Percentiles rank a stretch among this genome's conserved stretches.
Evolutionary conservation across 805 yeast species (phyloP).

Genomic region (Barnettozyma wickerhamii): DNA sequence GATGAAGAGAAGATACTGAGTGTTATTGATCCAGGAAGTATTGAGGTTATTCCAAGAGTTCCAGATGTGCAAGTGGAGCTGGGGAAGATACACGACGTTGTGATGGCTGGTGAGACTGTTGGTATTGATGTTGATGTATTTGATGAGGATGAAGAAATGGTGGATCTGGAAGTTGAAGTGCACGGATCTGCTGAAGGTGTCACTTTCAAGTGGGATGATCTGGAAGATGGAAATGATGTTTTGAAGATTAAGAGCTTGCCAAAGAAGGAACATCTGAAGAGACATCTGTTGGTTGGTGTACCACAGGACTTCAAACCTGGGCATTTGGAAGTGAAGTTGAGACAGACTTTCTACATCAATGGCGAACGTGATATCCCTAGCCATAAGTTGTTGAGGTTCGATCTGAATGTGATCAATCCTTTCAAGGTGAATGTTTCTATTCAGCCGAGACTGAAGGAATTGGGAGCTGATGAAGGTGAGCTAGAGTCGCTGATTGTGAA

Average conservation of each 20-base stretch:
- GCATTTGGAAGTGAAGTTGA: conserved; percentile 13
- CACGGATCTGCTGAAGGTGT: conserved; percentile 8
- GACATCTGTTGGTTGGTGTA: conserved; percentile 2
- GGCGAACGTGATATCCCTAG: conserved; percentile 29
- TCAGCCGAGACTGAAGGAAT: conserved; percentile 28
- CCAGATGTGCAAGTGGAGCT: conserved; percentile 31
- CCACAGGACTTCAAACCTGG: conserved; percentile 9
- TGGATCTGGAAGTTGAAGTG: conserved; percentile 27
- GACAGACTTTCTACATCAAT: conserved; percentile 25
- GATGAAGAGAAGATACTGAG: conserved; percentile 12
- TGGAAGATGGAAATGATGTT: conserved; percentile 11
- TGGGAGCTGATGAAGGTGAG: conserved; percentile 13
- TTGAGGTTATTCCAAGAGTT: conserved; percentile 34
- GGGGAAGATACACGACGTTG: conserved; percentile 21
- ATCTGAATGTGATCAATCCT: conserved; percentile 28
- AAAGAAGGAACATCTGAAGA: conserved; percentile 3
- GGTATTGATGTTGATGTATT: conserved; percentile 22
- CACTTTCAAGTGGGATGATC: conserved; percentile 8
- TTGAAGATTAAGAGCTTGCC: background rate
- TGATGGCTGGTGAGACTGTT: conserved; percentile 30
- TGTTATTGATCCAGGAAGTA: conserved; percentile 16
- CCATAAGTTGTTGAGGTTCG: conserved; percentile 18
- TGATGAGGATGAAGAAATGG: conserved; percentile 30
- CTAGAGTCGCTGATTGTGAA: background rate
- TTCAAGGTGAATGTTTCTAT: conserved; percentile 28